A percentile compares a stretch with the other conserved stretches of the same genome.
Evolutionary conservation across 768 basidiomycete species (phyloP).

Genomic region (Lepiota venenata): DNA sequence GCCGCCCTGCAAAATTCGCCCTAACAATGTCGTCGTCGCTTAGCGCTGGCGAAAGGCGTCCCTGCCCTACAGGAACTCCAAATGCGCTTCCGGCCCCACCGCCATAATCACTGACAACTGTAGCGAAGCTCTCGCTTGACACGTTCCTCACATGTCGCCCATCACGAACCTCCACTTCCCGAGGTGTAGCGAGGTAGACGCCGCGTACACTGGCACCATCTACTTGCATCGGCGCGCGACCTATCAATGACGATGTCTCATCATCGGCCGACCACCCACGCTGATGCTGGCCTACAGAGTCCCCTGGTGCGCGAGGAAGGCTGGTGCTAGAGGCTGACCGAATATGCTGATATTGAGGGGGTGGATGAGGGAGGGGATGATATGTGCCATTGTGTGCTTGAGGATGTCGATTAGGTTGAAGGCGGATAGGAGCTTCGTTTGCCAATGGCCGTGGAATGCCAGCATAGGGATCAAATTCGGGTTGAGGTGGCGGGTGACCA

Average conservation of each 20-base stretch:
- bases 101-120: not conserved
- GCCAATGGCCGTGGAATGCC: not conserved
- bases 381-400: not conserved
- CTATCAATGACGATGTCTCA: not conserved
- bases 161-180: not conserved
- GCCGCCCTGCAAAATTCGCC: not conserved
- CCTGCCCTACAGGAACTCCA: too few relatives aligned
- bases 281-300: not conserved
- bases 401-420: not conserved
- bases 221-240: constrained; percentile 4
- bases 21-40: not conserved
- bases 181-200: not conserved
- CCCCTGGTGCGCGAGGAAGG: constrained; percentile 1
- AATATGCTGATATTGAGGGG: not conserved
- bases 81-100: not conserved
- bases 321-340: not conserved
- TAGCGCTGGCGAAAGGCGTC: not conserved
- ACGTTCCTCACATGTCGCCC: not conserved
- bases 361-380: not conserved
- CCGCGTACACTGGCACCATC: constrained; percentile 1
- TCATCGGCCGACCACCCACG: constrained; percentile 10
- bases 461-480: constrained; percentile 6
- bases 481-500: not conserved
- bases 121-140: constrained; percentile 2
- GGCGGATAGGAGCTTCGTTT: too few relatives aligned